Evolutionary conservation across 805 yeast species (phyloP).

Genomic region (Schizosaccharomyces osmophilus): DNA sequence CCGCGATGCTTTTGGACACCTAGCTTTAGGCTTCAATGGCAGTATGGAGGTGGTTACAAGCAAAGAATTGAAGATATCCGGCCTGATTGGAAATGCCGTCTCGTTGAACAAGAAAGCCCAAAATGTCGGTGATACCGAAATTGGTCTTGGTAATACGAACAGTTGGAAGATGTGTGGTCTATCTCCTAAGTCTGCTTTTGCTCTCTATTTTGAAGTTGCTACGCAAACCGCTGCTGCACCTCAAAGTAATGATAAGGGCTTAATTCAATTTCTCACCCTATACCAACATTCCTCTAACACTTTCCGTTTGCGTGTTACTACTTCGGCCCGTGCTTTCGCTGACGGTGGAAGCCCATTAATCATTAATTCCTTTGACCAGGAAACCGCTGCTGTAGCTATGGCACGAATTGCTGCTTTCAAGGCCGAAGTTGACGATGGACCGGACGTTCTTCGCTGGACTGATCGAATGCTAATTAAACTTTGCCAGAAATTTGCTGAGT

Average conservation of each 20-base stretch:
- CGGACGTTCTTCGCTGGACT: conserved; percentile 82
- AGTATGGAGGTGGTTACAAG: conserved; percentile 69
- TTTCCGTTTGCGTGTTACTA: conserved; percentile 71
- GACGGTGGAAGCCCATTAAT: conserved; percentile 32
- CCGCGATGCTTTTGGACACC: conserved; percentile 67
- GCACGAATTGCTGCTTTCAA: conserved; percentile 77
- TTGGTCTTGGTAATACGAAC: conserved; percentile 82
- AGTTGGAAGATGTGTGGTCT: conserved; percentile 68
- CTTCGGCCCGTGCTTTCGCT: conserved; percentile 32
- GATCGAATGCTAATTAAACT: conserved; percentile 75
- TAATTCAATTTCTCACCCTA: conserved; percentile 66
- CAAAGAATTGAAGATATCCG: conserved; percentile 67
- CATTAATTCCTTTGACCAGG: conserved; percentile 73
- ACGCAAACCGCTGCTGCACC: conserved; percentile 10
- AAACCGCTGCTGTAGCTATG: conserved; percentile 88
- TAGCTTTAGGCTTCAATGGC: conserved; percentile 79
- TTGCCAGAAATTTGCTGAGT: conserved; percentile 84
- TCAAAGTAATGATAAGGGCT: conserved; percentile 11
- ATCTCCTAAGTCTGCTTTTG: conserved; percentile 74
- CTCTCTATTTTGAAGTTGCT: conserved; percentile 64
- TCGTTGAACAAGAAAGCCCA: conserved; percentile 38
- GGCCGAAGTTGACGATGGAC: conserved; percentile 61
- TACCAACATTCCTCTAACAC: conserved; percentile 93
- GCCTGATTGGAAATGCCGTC: conserved; percentile 80
- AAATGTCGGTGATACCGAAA: conserved; percentile 73